Base-by-base conservation (phyloP, 345 rosid genomes). In the Mangifera indica region DNA sequence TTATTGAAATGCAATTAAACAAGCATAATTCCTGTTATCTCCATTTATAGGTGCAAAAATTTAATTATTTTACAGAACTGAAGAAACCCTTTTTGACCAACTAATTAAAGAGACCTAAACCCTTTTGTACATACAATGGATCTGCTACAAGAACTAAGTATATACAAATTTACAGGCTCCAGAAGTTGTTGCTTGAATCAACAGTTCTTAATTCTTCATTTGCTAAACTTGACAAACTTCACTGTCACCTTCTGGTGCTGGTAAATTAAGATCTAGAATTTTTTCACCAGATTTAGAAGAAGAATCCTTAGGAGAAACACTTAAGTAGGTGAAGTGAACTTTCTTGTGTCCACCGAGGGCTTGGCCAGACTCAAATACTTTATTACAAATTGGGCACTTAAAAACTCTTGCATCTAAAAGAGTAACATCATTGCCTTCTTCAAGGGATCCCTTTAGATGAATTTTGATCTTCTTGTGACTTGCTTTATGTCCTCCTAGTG, bases 401-500 rank as follows among this genome's bases (percentile, higher is more conserved):
- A 81, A 89, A 0, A 21, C 44, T 65, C 53, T 53, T 7, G 12
- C 32, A 8, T 45, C 10, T 25, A 24, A 24, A 51, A 32, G 21
- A 10, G 14, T 54, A 8, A 0, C 11, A 66, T 26, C 59, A 60
- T 15, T 32, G 14, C 29, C 62, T 10, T 42, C 24, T 32, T 22
- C 63, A 10, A 24, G 24, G 5, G 42, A 37, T 55, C 14, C 40
- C 52, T 58, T 58, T 32, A 12, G 17, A 7, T 24, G 54, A 10
- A 70, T 29, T 77, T 82, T 82, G 66, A 67, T 10, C 48, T 69
- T 64, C 49, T 74, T 85, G 76, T 90, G 96, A 64, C 89, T 83
- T 48, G 93, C 84, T 72, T 89, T 79, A 76, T 91, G 93, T 54
- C 91, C 91, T 0, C 91, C 93, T 7, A 91, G 64, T 46, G 90